These are phyloP conservation scores for Monilinia fructigena DNA, from an alignment of 2,329 filamentous ascomycete species.

Conservation along the genomic window DNA sequence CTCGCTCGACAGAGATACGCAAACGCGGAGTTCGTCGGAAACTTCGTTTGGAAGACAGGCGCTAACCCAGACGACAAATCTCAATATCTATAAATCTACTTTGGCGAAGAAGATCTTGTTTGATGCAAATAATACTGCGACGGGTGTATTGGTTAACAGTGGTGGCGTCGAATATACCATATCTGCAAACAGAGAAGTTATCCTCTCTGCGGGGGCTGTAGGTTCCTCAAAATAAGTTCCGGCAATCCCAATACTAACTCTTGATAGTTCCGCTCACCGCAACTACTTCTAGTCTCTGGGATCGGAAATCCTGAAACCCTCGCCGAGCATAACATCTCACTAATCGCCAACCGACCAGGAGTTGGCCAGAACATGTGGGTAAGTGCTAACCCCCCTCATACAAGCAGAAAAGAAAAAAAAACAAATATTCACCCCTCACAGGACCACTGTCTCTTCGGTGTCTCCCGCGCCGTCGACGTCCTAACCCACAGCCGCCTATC, in stretches of 20 bases:
- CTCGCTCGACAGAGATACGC: neutral
- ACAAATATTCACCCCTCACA: too few species aligned
- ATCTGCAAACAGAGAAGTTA: conserved; percentile 29
- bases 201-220: conserved; percentile 19
- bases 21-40: conserved; percentile 7
- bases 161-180: conserved; percentile 23
- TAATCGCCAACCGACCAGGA: conserved; percentile 35
- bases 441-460: conserved; percentile 23
- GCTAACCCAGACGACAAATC: too few species aligned
- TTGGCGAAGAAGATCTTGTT: conserved; percentile 19
- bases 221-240: neutral
- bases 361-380: conserved; percentile 49
- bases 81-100: conserved; percentile 1
- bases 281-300: conserved; percentile 12
- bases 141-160: conserved; percentile 11
- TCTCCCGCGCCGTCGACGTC: conserved; percentile 19
- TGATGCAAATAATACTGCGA: neutral
- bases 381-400: too few species aligned
- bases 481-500: conserved; percentile 10
- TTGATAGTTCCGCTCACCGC: conserved; percentile 13
- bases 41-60: neutral
- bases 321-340: conserved; percentile 38
- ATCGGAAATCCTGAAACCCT: neutral
- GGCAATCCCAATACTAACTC: neutral
- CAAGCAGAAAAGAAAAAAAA: too few species aligned